Evolutionary conservation across 441 rosid species (phyloP).

Genomic region (Populus trichocarpa): DNA sequence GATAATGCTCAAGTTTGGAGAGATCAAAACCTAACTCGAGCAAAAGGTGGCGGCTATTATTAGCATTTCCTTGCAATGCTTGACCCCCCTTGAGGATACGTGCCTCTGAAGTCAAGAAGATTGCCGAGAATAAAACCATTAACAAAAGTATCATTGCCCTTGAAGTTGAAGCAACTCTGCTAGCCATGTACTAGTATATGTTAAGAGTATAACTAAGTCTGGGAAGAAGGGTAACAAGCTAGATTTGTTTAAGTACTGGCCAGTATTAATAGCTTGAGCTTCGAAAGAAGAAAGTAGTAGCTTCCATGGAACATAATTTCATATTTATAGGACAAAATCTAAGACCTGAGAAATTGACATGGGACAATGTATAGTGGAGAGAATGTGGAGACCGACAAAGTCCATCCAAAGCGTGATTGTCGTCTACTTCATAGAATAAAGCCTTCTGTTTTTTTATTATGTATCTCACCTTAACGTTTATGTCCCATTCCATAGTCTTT

Average conservation of each 20-base stretch:
- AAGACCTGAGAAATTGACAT: background rate
- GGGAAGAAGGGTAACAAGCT: background rate
- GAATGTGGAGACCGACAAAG: background rate
- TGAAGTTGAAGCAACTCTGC: background rate
- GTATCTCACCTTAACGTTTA: background rate
- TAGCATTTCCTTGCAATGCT: conserved; percentile 1
- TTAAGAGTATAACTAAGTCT: background rate
- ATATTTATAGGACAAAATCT: background rate
- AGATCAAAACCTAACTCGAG: conserved; percentile 21
- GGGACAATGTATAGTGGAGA: background rate
- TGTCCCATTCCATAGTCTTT: background rate
- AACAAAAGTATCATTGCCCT: background rate
- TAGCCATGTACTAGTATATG: background rate
- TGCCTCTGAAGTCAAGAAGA: background rate
- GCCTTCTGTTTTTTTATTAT: background rate
- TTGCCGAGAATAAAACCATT: background rate
- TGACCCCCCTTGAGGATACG: background rate
- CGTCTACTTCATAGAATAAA: background rate
- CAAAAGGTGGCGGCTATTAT: conserved; percentile 8
- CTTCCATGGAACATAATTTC: background rate
- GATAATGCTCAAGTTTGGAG: conserved; percentile 15
- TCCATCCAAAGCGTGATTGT: background rate
- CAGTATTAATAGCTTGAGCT: background rate
- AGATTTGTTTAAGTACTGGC: background rate
- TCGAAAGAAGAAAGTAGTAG: background rate